These are phyloP conservation scores for Carex sylvatica DNA, from an alignment of 202 grass and related monocot genomes.

Conservation along the genomic window DNA sequence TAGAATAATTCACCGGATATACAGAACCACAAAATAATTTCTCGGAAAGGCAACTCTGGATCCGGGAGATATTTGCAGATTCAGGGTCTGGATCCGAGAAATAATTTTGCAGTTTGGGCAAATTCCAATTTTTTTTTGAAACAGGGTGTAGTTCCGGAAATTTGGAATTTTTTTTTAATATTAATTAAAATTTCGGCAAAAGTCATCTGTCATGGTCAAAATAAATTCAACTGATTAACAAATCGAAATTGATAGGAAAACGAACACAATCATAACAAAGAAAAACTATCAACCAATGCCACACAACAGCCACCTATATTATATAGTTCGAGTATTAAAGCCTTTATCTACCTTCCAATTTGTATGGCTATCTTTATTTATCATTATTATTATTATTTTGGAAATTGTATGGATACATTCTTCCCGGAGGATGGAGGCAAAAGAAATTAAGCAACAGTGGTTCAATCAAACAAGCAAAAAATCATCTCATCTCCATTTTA, in stretches of 20 bases:
- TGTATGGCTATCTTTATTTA: neutral
- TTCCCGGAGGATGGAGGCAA: neutral
- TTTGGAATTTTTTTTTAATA: too few relatives aligned
- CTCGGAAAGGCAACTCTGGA: too few relatives aligned
- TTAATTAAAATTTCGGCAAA: neutral
- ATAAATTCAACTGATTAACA: neutral
- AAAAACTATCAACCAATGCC: constrained; percentile 1
- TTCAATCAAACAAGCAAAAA: neutral
- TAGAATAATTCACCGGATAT: too few relatives aligned
- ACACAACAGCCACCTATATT: neutral
- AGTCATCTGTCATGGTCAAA: neutral
- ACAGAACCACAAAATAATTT: too few relatives aligned
- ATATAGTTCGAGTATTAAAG: neutral
- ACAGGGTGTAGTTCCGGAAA: too few relatives aligned
- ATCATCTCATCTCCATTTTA: neutral
- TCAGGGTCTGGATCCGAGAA: too few relatives aligned
- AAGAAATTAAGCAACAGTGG: neutral
- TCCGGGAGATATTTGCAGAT: too few relatives aligned
- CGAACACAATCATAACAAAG: neutral
- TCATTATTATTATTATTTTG: neutral
- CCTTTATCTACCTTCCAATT: neutral
- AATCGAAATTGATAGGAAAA: neutral
- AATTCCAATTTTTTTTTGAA: too few relatives aligned
- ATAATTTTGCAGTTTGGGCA: too few relatives aligned
- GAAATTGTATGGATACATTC: neutral